Conservation (phyloP, 257 asterid genomes). For the Henckelia pumila region DNA sequence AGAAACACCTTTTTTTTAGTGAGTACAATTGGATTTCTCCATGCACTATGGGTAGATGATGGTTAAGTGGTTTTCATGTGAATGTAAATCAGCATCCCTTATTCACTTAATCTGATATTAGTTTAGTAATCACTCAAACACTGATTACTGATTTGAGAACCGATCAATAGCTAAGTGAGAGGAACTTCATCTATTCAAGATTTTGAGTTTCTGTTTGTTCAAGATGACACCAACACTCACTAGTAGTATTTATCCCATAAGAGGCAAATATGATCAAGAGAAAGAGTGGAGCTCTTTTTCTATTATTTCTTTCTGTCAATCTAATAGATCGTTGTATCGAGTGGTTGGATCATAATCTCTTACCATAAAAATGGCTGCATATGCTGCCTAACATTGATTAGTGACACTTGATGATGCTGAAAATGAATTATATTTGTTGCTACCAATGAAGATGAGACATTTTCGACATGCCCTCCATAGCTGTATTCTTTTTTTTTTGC, state of each 20-base stretch:
- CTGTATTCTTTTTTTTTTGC: slow-evolving; percentile 21
- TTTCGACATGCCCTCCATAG: not conserved
- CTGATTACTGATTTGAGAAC: not conserved
- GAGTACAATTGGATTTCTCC: slow-evolving; percentile 35
- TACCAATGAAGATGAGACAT: not conserved
- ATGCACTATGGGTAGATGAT: not conserved
- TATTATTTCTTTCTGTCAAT: too few relatives aligned
- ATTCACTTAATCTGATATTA: slow-evolving; percentile 10
- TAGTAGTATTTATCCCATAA: not conserved
- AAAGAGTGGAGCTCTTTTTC: too few relatives aligned
- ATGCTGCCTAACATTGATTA: not conserved
- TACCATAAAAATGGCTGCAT: too few relatives aligned
- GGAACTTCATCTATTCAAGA: not conserved
- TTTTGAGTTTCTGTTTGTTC: slow-evolving; percentile 6
- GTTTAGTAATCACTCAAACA: not conserved
- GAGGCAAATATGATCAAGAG: too few relatives aligned
- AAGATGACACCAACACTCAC: not conserved
- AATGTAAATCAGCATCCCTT: not conserved
- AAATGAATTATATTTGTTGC: not conserved
- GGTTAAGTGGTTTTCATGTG: not conserved
- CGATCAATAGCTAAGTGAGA: not conserved
- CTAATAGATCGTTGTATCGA: too few relatives aligned
- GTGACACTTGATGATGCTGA: not conserved
- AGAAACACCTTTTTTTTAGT: slow-evolving; percentile 80
- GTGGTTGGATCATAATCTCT: too few relatives aligned